phyloP scores from a whole-genome alignment of 2,329 filamentous ascomycete genomes.

The Aureobasidium sp. region DNA sequence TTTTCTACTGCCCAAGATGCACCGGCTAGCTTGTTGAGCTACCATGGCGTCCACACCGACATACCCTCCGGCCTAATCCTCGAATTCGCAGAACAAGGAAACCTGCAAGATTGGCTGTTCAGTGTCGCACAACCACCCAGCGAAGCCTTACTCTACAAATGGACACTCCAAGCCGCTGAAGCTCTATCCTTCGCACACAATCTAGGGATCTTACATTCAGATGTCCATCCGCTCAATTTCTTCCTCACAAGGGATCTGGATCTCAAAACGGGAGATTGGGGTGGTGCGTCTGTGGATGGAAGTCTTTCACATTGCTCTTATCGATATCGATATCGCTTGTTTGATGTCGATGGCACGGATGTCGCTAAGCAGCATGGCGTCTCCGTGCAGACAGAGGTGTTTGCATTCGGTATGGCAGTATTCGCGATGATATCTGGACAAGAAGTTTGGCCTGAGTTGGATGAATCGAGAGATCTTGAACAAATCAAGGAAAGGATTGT shows the following conservation, averaged over 20 bases:
- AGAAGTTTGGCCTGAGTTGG: neutral
- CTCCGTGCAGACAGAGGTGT: neutral
- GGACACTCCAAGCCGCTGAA: slow-evolving; percentile 6
- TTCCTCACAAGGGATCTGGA: slow-evolving; percentile 12
- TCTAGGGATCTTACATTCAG: slow-evolving; percentile 4
- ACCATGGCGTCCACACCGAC: slow-evolving; percentile 5
- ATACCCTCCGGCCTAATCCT: slow-evolving; percentile 10
- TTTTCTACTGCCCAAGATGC: slow-evolving; percentile 4
- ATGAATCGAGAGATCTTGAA: neutral
- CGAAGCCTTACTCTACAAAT: neutral
- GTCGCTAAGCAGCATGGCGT: neutral
- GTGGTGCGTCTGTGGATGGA: slow-evolving; percentile 16
- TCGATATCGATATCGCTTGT: neutral
- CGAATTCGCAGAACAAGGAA: slow-evolving; percentile 1
- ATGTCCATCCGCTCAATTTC: slow-evolving; percentile 16
- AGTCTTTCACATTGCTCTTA: neutral
- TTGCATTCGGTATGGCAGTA: neutral
- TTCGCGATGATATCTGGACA: neutral
- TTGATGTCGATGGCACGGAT: neutral
- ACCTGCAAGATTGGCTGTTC: slow-evolving; percentile 7
- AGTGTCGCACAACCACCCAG: too few relatives aligned
- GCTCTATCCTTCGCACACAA: slow-evolving; percentile 14
- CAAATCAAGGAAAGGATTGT: neutral
- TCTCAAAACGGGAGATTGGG: slow-evolving; percentile 18
- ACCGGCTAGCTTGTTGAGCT: slow-evolving; percentile 12